Percentiles rank a stretch among this genome's conserved stretches.
These are phyloP conservation scores for Primulina eburnea DNA, from an alignment of 257 asterid genomes.

Conservation along the genomic window DNA sequence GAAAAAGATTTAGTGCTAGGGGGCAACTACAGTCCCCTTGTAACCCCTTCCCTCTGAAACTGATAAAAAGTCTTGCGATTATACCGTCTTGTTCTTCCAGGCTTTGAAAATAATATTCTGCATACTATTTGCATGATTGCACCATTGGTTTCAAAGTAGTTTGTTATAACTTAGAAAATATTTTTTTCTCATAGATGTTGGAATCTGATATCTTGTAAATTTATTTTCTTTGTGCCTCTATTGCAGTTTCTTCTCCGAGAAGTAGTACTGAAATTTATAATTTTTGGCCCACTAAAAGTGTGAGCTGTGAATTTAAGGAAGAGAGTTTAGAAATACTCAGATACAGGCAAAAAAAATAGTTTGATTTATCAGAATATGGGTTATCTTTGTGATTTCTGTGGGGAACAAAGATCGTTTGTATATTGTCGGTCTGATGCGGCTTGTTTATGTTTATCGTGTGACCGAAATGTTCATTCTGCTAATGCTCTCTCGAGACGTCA, in stretches of 20 bases:
- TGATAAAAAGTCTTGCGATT: not conserved
- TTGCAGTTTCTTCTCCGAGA: conserved; percentile 23
- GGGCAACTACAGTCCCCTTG: not conserved
- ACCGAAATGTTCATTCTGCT: conserved; percentile 84
- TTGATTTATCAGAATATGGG: conserved; percentile 52
- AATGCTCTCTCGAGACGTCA: conserved; percentile 84
- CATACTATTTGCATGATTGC: not conserved
- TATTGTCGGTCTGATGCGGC: conserved; percentile 89
- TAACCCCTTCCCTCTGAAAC: not conserved
- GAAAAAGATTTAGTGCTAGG: not conserved
- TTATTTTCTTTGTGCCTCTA: conserved; percentile 9
- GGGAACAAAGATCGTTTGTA: conserved; percentile 64
- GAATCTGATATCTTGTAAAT: conserved; percentile 15
- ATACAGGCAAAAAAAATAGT: not conserved
- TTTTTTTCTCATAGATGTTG: not conserved
- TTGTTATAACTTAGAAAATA: not conserved
- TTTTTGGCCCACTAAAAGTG: not conserved
- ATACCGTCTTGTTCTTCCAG: not conserved
- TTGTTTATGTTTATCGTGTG: conserved; percentile 81
- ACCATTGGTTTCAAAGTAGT: not conserved
- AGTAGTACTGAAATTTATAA: not conserved
- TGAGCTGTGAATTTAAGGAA: conserved; percentile 16
- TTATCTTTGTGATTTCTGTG: conserved; percentile 77
- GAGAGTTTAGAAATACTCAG: not conserved
- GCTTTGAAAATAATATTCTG: not conserved